phyloP scores from a whole-genome alignment of 177 flowering plant species.

The Vitis hybrid region DNA sequence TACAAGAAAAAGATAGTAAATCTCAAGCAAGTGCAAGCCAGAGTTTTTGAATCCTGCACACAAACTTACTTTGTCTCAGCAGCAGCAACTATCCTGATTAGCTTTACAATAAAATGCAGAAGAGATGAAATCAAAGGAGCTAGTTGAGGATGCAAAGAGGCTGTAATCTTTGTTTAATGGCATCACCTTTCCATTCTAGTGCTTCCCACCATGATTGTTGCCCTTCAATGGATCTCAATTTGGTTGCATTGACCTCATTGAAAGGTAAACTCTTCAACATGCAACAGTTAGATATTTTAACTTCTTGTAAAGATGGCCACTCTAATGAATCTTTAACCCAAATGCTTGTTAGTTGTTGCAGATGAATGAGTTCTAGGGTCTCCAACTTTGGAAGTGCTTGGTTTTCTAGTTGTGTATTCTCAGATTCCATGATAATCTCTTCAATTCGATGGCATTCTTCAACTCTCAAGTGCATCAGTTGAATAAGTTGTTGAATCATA shows the following conservation, averaged over 20 bases:
- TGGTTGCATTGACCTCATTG: constrained; percentile 5
- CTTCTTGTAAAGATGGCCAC: constrained; percentile 16
- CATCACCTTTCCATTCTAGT: background rate
- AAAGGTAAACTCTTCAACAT: constrained; percentile 10
- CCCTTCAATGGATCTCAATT: constrained; percentile 2
- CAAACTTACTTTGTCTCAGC: too few species aligned
- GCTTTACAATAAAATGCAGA: too few species aligned
- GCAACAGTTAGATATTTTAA: background rate
- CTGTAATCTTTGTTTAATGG: background rate
- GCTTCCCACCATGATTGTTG: constrained; percentile 1
- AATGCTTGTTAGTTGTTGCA: constrained; percentile 9
- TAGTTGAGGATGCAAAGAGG: background rate
- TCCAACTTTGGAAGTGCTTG: constrained; percentile 8
- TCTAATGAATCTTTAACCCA: background rate
- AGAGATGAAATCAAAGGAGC: background rate
- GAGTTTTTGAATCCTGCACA: too few species aligned
- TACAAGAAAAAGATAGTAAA: too few species aligned
- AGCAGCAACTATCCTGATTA: too few species aligned
- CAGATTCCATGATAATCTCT: constrained; percentile 11
- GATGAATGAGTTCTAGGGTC: constrained; percentile 2
- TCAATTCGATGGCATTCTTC: constrained; percentile 13
- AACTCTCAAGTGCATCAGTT: constrained; percentile 4
- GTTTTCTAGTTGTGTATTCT: background rate
- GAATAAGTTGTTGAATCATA: constrained; percentile 7
- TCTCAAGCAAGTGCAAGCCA: too few species aligned